A percentile compares a stretch with the other conserved stretches of the same genome.
phyloP scores from a whole-genome alignment of 306 rosid genomes.

The Dalbergia cultrata region DNA sequence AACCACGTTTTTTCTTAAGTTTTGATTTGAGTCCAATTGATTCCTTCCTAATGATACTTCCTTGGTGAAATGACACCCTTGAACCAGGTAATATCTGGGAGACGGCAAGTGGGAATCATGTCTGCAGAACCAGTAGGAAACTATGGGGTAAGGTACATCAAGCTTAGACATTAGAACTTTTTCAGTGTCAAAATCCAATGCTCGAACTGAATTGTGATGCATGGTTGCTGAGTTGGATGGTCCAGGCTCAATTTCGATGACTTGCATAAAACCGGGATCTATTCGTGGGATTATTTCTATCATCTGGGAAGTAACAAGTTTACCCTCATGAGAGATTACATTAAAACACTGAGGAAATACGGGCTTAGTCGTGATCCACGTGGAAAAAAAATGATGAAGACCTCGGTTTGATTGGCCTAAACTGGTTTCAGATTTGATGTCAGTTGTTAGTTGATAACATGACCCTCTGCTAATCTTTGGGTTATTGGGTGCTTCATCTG shows the following conservation, averaged over 20 bases:
- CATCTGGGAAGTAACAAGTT: constrained; percentile 82
- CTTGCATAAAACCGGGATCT: constrained; percentile 90
- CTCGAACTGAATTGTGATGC: constrained; percentile 12
- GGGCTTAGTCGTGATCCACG: constrained; percentile 81
- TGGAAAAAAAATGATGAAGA: constrained; percentile 65
- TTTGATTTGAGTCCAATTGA: constrained; percentile 20
- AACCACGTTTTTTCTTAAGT: neutral
- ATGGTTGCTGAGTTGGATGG: constrained; percentile 42
- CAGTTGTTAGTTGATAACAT: neutral
- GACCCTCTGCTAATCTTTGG: constrained; percentile 8
- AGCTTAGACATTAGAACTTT: constrained; percentile 20
- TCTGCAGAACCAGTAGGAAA: constrained; percentile 87
- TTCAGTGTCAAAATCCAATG: constrained; percentile 10
- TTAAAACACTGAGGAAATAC: constrained; percentile 72
- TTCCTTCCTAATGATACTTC: constrained; percentile 18
- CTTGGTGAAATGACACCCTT: constrained; percentile 5
- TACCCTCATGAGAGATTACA: constrained; percentile 73
- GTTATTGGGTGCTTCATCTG: constrained; percentile 33
- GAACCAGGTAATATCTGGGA: constrained; percentile 76
- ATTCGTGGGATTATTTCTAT: constrained; percentile 84
- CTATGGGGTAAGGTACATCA: constrained; percentile 92
- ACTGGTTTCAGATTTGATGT: constrained; percentile 43
- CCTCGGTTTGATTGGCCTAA: constrained; percentile 19
- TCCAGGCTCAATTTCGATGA: constrained; percentile 83
- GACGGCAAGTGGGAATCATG: constrained; percentile 85